phyloP scores from a whole-genome alignment of 2,329 filamentous ascomycete species.

The Elsinoe arachidis region DNA sequence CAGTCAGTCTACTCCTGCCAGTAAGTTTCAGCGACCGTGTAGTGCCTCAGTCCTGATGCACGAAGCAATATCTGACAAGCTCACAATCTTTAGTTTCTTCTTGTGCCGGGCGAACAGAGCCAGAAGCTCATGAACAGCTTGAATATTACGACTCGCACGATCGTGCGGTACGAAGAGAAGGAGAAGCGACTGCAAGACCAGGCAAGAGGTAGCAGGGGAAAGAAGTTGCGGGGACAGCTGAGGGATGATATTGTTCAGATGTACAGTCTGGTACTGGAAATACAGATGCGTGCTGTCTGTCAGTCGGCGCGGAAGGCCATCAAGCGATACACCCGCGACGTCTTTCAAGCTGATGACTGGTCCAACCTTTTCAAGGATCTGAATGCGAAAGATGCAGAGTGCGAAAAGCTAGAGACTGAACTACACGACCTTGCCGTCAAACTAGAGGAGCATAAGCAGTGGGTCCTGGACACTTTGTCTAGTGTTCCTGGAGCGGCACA shows the following conservation, averaged over 20 bases:
- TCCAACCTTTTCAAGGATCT: background rate
- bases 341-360: background rate
- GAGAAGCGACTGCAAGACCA: background rate
- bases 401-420: background rate
- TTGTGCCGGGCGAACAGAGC: background rate
- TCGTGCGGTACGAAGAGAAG: background rate
- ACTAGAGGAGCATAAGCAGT: background rate
- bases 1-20: background rate
- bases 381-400: background rate
- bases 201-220: background rate
- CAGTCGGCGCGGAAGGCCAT: background rate
- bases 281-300: background rate
- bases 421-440: background rate
- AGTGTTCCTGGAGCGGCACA: background rate
- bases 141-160: background rate
- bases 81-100: background rate
- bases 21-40: background rate
- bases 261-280: background rate
- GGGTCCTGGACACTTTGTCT: background rate
- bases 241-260: background rate
- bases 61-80: background rate
- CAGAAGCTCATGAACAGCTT: background rate
- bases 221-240: background rate
- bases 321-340: background rate
- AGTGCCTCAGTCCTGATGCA: background rate